phyloP scores from a whole-genome alignment of 1,284 basidiomycete species.

The Hortiboletus rubellus region DNA sequence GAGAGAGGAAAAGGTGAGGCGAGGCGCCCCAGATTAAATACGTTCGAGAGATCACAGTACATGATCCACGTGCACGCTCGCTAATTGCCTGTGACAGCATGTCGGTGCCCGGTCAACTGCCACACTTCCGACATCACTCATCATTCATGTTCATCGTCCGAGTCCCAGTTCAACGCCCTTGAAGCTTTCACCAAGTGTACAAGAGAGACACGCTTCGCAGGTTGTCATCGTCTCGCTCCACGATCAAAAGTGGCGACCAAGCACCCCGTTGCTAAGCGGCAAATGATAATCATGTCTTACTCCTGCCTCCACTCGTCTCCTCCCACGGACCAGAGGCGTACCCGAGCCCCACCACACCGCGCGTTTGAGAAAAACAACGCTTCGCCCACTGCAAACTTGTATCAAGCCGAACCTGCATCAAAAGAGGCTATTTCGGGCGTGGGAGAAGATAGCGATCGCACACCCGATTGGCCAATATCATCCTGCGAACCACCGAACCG shows the following conservation, averaged over 20 bases:
- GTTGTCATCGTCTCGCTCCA: not conserved
- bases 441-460: slow-evolving; percentile 1
- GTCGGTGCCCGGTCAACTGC: not conserved
- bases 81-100: not conserved
- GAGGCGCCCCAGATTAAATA: slow-evolving; percentile 22
- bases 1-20: not conserved
- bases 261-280: not conserved
- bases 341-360: not conserved
- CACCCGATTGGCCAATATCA: slow-evolving; percentile 9
- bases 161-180: not conserved
- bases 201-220: not conserved
- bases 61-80: slow-evolving; percentile 19
- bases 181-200: no score
- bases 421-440: not conserved
- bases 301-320: not conserved
- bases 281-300: not conserved
- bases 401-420: not conserved
- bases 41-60: not conserved
- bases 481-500: not conserved
- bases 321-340: not conserved
- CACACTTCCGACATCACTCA: not conserved
- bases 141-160: not conserved
- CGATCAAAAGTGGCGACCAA: not conserved
- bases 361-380: not conserved
- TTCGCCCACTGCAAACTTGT: not conserved